Evolutionary conservation across 2,329 filamentous ascomycete genomes (phyloP), one percentile per base, ranked within the genome.

Genomic region (Nigrospora osmanthi): DNA sequence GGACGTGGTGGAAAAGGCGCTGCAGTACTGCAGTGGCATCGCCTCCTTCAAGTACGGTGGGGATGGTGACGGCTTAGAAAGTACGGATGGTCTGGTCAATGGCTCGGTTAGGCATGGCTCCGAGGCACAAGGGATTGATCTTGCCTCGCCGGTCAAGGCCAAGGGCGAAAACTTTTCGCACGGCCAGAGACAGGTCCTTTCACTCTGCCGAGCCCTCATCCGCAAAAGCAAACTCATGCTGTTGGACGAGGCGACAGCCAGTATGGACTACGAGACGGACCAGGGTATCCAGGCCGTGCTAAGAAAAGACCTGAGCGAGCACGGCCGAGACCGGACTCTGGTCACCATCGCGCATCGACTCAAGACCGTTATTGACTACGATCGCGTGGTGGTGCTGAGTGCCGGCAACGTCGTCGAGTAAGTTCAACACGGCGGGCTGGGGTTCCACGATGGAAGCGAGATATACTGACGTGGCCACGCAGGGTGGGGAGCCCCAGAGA

Each of bases 21-120:
- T 88, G 5, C 70, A 76, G 30, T 76, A 81, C 38, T 84, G 83
- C 51, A 73, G 77, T 53, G 72, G 81, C 14, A 72, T 83, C 40
- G 75, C 73, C 3, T 75, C 58, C 10, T 62, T 62, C 48, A 52
- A 60, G 34, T 55, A 55, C 47, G 53, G 56, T 38, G 51, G 55
- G 16, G 47, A 55, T 41, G 49, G 41, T 11, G 51, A 46, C 3
- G 16, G 35, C 15, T 37, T 30, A 16, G 45, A 49, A 23, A 51
- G 49, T 30, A 48, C 44, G 9, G 36, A 59, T 14, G 56, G 56
- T 1, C 55, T 60, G 2, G 48, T 53, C n/a, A 54, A 54, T 15
- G 52, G 45, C 23, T 28, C 23, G 5, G 10, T 28, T 10, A 10
- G 23, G 23, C 23, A 28, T 10, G 34, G 12, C 40, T 15, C 35